phyloP scores from a whole-genome alignment of 306 rosid species.

The Castanea crenata region DNA sequence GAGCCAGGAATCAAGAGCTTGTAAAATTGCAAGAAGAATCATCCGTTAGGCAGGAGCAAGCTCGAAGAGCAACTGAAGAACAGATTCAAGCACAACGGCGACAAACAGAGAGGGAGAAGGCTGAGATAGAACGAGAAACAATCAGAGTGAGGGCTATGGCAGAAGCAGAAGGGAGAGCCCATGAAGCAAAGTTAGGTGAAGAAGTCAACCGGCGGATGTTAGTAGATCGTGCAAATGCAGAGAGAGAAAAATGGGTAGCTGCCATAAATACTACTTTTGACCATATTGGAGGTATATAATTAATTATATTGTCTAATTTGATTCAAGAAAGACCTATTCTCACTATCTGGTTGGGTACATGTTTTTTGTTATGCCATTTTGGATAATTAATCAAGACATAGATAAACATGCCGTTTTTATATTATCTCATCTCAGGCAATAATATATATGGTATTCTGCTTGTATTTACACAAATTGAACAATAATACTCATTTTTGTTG shows the following conservation, averaged over 20 bases:
- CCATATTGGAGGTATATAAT: slow-evolving; percentile 86
- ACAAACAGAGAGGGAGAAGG: slow-evolving; percentile 88
- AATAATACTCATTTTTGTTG: not conserved
- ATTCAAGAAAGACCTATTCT: not conserved
- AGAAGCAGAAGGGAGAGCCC: slow-evolving; percentile 96
- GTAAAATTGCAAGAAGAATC: slow-evolving; percentile 94
- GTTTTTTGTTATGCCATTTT: not conserved
- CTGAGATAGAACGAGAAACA: slow-evolving; percentile 94
- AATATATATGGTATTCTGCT: not conserved
- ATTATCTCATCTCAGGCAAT: not conserved
- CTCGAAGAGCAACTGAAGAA: slow-evolving; percentile 89
- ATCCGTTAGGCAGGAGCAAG: slow-evolving; percentile 88
- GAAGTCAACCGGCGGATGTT: slow-evolving; percentile 85
- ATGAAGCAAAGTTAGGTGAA: slow-evolving; percentile 83
- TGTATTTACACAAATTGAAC: not conserved
- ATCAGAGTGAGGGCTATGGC: slow-evolving; percentile 85
- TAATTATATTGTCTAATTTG: slow-evolving; percentile 2
- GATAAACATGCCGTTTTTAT: no score
- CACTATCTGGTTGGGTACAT: not conserved
- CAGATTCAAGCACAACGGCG: slow-evolving; percentile 91
- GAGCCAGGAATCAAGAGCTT: slow-evolving; percentile 90
- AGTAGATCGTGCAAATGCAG: slow-evolving; percentile 82
- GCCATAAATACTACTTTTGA: slow-evolving; percentile 96
- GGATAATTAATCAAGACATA: not conserved
- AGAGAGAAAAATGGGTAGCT: slow-evolving; percentile 93